Evolutionary conservation across 352 stramenopile genomes (phyloP).

Genomic region (Globisporangium uncinulatum): DNA sequence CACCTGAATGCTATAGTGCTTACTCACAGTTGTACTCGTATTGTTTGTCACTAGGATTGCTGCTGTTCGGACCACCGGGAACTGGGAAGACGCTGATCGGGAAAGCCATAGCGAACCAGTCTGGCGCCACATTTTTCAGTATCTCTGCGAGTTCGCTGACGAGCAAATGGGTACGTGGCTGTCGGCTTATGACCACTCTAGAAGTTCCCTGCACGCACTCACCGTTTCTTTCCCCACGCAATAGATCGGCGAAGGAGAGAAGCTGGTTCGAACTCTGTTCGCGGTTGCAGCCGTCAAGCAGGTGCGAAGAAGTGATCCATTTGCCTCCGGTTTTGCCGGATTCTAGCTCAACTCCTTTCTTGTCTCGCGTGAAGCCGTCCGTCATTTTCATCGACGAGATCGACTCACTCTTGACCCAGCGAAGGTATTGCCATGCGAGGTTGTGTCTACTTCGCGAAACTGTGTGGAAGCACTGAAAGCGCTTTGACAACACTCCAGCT

Average conservation of each 20-base stretch:
- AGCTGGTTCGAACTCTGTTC: constrained; percentile 97
- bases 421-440: constrained; percentile 47
- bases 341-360: not conserved
- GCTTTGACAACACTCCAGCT: constrained; percentile 24
- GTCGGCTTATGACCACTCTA: not conserved
- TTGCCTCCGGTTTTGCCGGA: not conserved
- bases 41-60: constrained; percentile 46
- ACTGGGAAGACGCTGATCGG: constrained; percentile 98
- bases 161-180: constrained; percentile 93
- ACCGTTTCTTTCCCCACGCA: not conserved
- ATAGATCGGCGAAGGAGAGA: constrained; percentile 98
- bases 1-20: not conserved
- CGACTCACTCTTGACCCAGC: constrained; percentile 96
- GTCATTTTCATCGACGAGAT: constrained; percentile 99
- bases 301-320: constrained; percentile 19
- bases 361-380: constrained; percentile 59
- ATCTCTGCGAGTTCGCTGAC: constrained; percentile 98
- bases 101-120: constrained; percentile 98
- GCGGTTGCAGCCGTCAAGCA: constrained; percentile 91
- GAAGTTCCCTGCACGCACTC: not conserved
- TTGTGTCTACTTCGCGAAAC: no score
- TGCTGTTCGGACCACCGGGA: constrained; percentile 94
- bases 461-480: not conserved
- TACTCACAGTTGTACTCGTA: not conserved
- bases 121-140: constrained; percentile 98